Conservation (phyloP, 2,329 filamentous ascomycete species). For the Microdochium nivale region DNA sequence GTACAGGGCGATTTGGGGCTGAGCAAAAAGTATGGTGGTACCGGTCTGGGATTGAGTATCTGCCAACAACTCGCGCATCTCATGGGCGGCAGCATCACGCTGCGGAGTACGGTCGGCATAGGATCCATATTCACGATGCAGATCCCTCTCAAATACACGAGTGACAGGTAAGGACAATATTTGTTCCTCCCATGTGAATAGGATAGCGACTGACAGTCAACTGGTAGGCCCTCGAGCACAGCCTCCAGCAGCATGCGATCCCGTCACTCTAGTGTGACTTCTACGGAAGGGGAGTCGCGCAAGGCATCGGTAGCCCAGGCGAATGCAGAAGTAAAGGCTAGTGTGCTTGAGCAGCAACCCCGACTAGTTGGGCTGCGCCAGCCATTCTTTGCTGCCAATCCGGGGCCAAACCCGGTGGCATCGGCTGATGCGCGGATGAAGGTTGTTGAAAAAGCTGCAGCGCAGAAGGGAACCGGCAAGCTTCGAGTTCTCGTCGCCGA, state of each 20-base stretch:
- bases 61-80: slow-evolving; percentile 76
- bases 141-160: slow-evolving; percentile 71
- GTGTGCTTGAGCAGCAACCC: slow-evolving; percentile 59
- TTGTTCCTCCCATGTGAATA: not conserved
- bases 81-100: slow-evolving; percentile 69
- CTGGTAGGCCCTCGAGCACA: slow-evolving; percentile 39
- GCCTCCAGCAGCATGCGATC: slow-evolving; percentile 45
- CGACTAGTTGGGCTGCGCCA: slow-evolving; percentile 74
- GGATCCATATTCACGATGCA: slow-evolving; percentile 78
- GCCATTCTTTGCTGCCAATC: slow-evolving; percentile 61
- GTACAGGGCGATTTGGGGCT: slow-evolving; percentile 86
- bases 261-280: slow-evolving; percentile 36
- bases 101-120: slow-evolving; percentile 62
- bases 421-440: slow-evolving; percentile 52
- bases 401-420: slow-evolving; percentile 19
- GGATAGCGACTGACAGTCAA: not conserved
- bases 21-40: slow-evolving; percentile 85
- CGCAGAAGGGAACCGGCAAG: slow-evolving; percentile 51
- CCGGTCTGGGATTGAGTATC: slow-evolving; percentile 80
- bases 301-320: slow-evolving; percentile 21
- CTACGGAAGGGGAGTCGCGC: slow-evolving; percentile 27
- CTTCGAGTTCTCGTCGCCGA: slow-evolving; percentile 83
- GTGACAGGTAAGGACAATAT: slow-evolving; percentile 45
- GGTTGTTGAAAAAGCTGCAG: slow-evolving; percentile 56
- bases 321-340: slow-evolving; percentile 23